phyloP scores from a whole-genome alignment of 257 asterid genomes.

The Paraleonurus japonicus region DNA sequence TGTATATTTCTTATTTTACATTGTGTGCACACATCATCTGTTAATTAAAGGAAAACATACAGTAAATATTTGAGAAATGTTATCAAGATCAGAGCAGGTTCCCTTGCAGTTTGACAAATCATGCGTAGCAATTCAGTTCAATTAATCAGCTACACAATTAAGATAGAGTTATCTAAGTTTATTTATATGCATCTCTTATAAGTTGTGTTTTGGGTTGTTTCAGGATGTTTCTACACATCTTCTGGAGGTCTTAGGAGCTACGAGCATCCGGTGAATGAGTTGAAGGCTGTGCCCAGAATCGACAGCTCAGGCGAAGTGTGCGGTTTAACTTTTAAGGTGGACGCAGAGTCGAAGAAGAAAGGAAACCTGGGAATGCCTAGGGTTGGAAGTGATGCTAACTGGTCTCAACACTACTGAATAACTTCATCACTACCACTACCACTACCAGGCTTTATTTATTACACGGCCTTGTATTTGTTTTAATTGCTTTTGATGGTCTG shows the following conservation, averaged over 20 bases:
- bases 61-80: not conserved
- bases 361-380: constrained; percentile 69
- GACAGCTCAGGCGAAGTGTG: constrained; percentile 93
- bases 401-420: constrained; percentile 71
- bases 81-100: too few species aligned
- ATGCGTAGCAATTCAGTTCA: too few species aligned
- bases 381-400: constrained; percentile 92
- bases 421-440: not conserved
- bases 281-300: constrained; percentile 90
- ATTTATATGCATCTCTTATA: too few species aligned
- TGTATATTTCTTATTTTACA: not conserved
- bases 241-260: constrained; percentile 93
- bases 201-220: not conserved
- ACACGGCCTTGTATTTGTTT: constrained; percentile 3
- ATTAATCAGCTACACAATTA: too few species aligned
- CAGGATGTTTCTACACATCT: constrained; percentile 91
- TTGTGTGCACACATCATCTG: not conserved
- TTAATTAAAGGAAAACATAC: not conserved
- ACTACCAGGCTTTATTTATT: not conserved
- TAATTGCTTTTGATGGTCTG: constrained; percentile 11
- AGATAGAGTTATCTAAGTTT: too few species aligned
- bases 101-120: too few species aligned
- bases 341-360: constrained; percentile 54
- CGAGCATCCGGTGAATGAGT: constrained; percentile 78
- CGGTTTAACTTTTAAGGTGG: constrained; percentile 83